These are phyloP conservation scores for Solanum hybrid DNA, from an alignment of 305 asterid genomes.

Conservation along the genomic window DNA sequence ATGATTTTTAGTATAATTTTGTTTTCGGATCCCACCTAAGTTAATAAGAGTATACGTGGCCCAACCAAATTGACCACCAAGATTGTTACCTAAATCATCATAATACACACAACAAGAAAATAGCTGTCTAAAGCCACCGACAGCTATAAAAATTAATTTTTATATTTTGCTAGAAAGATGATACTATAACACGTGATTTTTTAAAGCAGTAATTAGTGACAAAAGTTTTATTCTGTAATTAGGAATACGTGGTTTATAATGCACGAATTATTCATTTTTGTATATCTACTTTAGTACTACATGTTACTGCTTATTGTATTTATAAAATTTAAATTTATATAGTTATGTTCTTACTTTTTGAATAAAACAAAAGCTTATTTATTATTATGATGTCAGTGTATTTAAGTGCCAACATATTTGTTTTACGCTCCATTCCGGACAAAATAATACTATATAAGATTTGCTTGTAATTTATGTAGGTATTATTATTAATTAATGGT, in stretches of 20 bases:
- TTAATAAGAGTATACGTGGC: not conserved
- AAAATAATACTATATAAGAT: not conserved
- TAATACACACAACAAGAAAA: not conserved
- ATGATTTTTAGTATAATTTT: not conserved
- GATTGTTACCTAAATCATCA: not conserved
- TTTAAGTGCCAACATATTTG: not conserved
- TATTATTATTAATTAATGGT: not conserved
- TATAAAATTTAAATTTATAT: not conserved
- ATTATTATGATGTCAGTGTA: not conserved
- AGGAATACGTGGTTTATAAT: not conserved
- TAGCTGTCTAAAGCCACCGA: constrained; percentile 6
- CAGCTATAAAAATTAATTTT: not conserved
- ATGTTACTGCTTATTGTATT: not conserved
- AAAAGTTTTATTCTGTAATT: not conserved
- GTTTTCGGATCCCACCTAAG: not conserved
- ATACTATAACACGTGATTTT: not conserved
- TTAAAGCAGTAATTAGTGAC: not conserved
- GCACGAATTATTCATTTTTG: not conserved
- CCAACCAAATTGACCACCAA: not conserved
- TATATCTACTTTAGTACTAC: not conserved
- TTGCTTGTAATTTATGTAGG: not conserved
- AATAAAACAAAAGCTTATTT: not conserved
- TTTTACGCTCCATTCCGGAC: not conserved
- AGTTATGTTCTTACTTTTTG: not conserved
- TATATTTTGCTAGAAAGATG: not conserved